These are phyloP conservation scores for Sapria himalayana DNA, from an alignment of 345 rosid species.

Conservation along the genomic window DNA sequence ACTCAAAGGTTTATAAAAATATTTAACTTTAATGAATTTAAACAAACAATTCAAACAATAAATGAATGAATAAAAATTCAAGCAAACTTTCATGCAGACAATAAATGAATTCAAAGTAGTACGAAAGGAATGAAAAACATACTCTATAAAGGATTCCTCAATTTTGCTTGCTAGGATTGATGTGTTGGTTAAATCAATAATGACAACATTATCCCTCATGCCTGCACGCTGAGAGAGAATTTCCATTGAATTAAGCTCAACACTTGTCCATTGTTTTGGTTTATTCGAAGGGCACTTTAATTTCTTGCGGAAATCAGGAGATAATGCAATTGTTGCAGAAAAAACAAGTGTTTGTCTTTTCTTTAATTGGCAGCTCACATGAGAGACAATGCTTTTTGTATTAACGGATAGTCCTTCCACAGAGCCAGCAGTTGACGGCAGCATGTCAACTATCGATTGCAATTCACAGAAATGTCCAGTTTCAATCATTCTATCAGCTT, in stretches of 20 bases:
- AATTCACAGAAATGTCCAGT: slow-evolving; percentile 83
- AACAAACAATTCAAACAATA: too few relatives aligned
- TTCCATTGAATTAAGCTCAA: slow-evolving; percentile 63
- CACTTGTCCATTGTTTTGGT: slow-evolving; percentile 37
- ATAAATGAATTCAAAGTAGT: too few relatives aligned
- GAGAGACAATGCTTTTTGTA: slow-evolving; percentile 30
- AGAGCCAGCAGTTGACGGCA: slow-evolving; percentile 33
- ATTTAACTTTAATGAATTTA: too few relatives aligned
- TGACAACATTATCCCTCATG: slow-evolving; percentile 64
- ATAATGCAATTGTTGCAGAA: slow-evolving; percentile 86
- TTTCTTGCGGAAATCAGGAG: slow-evolving; percentile 85
- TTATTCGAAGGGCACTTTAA: slow-evolving; percentile 45
- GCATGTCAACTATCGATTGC: slow-evolving; percentile 88
- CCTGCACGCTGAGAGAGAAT: slow-evolving; percentile 75
- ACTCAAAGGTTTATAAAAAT: too few relatives aligned
- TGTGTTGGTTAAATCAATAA: slow-evolving; percentile 71
- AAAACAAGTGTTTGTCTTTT: slow-evolving; percentile 90
- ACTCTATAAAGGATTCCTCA: slow-evolving; percentile 78
- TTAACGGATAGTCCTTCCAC: slow-evolving; percentile 24
- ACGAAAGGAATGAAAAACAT: slow-evolving; percentile 12
- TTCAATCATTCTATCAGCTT: slow-evolving; percentile 95
- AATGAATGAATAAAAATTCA: too few relatives aligned
- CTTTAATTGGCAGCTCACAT: slow-evolving; percentile 44
- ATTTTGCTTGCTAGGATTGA: slow-evolving; percentile 53
- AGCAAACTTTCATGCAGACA: too few relatives aligned